Conservation (phyloP, 768 basidiomycete species). For the Boletellus emodensis region DNA sequence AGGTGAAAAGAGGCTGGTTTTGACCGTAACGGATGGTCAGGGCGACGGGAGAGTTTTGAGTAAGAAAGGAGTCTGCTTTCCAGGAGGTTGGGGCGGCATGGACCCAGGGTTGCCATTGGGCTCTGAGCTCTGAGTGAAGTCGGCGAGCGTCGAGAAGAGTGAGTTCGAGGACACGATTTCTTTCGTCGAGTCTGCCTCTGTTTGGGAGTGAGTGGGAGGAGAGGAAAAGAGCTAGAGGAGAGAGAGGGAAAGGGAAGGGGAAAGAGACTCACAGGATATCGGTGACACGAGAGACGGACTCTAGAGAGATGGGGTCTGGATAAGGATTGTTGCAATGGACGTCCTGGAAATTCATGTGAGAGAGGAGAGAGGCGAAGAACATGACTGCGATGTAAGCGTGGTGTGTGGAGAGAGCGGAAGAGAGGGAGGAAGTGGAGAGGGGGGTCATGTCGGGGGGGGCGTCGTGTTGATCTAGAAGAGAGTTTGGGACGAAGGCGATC, state of each 20-base stretch:
- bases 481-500: neutral
- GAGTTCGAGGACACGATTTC: neutral
- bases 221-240: too few relatives aligned
- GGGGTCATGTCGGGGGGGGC: neutral
- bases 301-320: neutral
- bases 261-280: neutral
- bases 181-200: neutral
- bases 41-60: neutral
- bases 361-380: neutral
- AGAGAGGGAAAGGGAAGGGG: neutral
- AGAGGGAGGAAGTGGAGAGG: too few relatives aligned
- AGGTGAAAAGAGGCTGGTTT: neutral
- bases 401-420: neutral
- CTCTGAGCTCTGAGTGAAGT: neutral
- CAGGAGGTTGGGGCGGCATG: neutral
- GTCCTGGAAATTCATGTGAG: neutral
- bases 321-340: neutral
- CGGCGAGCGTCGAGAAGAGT: neutral
- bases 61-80: neutral
- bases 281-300: neutral
- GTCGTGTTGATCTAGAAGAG: too few relatives aligned
- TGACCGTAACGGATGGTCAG: conserved; percentile 7
- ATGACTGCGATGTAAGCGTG: neutral
- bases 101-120: neutral
- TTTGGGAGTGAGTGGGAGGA: too few relatives aligned